A percentile compares a stretch with the other conserved stretches of the same genome.
phyloP scores from a whole-genome alignment of 805 yeast genomes.

The Kazachstania taianensis region DNA sequence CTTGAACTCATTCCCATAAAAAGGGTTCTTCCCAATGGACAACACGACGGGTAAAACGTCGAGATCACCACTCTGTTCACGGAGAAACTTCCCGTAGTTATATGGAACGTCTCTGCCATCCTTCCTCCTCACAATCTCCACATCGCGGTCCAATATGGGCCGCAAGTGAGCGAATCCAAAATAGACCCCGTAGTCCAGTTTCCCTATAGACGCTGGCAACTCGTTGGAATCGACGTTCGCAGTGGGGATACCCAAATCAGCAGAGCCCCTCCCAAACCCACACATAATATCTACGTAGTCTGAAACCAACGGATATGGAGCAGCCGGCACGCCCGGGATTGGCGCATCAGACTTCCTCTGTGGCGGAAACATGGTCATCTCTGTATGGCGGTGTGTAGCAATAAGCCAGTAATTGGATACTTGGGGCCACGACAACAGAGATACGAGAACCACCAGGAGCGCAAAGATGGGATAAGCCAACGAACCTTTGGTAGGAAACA shows the following conservation, averaged over 20 bases:
- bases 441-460: too few relatives aligned
- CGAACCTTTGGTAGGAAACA: too few relatives aligned
- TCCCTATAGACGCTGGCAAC: conserved; percentile 33
- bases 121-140: conserved; percentile 21
- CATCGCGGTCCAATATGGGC: conserved; percentile 9
- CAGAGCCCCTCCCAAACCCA: conserved; percentile 93
- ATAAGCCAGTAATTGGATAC: too few relatives aligned
- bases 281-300: conserved; percentile 43
- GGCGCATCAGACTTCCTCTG: conserved; percentile 19
- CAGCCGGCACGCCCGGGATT: conserved; percentile 34
- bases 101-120: conserved; percentile 40
- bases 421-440: too few relatives aligned
- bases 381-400: background rate
- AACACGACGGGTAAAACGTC: conserved; percentile 75
- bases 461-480: too few relatives aligned
- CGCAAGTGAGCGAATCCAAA: conserved; percentile 60
- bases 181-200: conserved; percentile 70
- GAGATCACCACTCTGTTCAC: conserved; percentile 28
- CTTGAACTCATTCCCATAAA: conserved; percentile 65
- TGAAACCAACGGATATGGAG: conserved; percentile 42
- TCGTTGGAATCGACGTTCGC: conserved; percentile 69
- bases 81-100: conserved; percentile 49
- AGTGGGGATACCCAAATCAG: conserved; percentile 91
- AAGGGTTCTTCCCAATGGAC: conserved; percentile 95
- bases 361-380: background rate